A percentile compares a stretch with the other conserved stretches of the same genome.
Evolutionary conservation across 1,284 basidiomycete species (phyloP).

Genomic region (Ceratobasidium sp.): DNA sequence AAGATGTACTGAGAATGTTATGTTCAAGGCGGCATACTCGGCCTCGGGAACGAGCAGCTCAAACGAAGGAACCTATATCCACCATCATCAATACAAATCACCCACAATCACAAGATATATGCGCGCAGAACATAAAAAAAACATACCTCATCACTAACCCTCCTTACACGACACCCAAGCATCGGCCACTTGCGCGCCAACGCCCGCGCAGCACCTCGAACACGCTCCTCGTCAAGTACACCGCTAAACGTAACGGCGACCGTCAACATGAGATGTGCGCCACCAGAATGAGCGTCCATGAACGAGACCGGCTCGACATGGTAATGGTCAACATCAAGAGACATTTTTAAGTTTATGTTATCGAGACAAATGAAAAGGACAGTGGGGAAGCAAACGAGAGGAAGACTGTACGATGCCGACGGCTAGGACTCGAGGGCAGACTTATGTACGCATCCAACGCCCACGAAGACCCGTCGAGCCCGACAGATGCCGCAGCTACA

Average conservation of each 20-base stretch:
- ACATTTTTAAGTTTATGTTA: not conserved
- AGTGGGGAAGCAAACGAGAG: not conserved
- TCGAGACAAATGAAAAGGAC: not conserved
- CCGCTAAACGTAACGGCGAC: slow-evolving; percentile 36
- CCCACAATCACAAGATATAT: no score
- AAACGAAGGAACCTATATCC: not conserved
- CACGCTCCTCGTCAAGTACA: slow-evolving; percentile 1
- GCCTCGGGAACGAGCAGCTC: slow-evolving; percentile 31
- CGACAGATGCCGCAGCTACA: not conserved
- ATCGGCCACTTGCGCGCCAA: slow-evolving; percentile 28
- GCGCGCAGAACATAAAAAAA: not conserved
- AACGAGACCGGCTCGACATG: slow-evolving; percentile 27
- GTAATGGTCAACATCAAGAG: slow-evolving; percentile 11
- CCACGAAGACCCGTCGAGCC: slow-evolving; percentile 3
- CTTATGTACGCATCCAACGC: slow-evolving; percentile 10
- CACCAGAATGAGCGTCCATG: slow-evolving; percentile 39
- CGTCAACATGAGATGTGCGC: slow-evolving; percentile 36
- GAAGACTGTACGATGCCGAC: not conserved
- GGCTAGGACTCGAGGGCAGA: not conserved
- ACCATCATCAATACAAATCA: no score
- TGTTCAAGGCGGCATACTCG: slow-evolving; percentile 15
- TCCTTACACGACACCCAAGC: slow-evolving; percentile 20
- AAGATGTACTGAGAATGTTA: slow-evolving; percentile 11
- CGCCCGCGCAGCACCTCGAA: not conserved
- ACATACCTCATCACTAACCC: not conserved